phyloP scores from a whole-genome alignment of 2,329 filamentous ascomycete genomes.

The Phaeophleospora eucalypticola region DNA sequence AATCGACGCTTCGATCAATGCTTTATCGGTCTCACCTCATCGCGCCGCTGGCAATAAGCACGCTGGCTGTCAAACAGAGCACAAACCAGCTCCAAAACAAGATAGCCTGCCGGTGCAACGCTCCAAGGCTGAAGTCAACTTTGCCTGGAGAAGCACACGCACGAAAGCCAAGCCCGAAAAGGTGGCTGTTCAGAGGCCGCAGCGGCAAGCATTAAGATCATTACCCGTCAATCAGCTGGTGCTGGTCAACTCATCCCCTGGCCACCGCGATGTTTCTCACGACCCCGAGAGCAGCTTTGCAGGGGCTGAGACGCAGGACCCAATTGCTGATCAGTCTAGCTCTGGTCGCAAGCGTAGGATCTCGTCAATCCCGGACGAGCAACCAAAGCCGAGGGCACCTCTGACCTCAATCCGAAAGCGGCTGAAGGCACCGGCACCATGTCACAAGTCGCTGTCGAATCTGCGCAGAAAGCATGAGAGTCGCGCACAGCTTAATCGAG shows the following conservation, averaged over 20 bases:
- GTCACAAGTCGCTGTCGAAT: constrained; percentile 17
- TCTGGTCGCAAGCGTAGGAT: background rate
- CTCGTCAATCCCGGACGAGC: background rate
- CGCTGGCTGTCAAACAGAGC: too few relatives aligned
- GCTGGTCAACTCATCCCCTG: constrained; percentile 7
- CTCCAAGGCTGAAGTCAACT: too few relatives aligned
- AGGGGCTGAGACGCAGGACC: constrained; percentile 13
- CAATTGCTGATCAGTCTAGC: constrained; percentile 14
- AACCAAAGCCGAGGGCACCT: constrained; percentile 1
- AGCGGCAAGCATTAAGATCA: background rate
- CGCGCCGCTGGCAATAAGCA: background rate
- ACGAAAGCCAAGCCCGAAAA: too few relatives aligned
- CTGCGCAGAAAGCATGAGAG: constrained; percentile 13
- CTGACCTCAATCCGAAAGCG: constrained; percentile 23
- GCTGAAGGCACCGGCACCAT: constrained; percentile 16
- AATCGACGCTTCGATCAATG: background rate
- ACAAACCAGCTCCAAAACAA: too few relatives aligned
- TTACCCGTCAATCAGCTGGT: constrained; percentile 22
- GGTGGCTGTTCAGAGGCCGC: background rate
- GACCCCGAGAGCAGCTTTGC: background rate
- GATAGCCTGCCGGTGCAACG: too few relatives aligned
- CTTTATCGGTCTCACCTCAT: background rate
- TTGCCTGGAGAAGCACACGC: too few relatives aligned
- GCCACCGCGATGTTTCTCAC: background rate
- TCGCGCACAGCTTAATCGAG: constrained; percentile 8